Evolutionary conservation across 2,329 filamentous ascomycete species (phyloP).

Genomic region (Fusarium tanahbumbuense): DNA sequence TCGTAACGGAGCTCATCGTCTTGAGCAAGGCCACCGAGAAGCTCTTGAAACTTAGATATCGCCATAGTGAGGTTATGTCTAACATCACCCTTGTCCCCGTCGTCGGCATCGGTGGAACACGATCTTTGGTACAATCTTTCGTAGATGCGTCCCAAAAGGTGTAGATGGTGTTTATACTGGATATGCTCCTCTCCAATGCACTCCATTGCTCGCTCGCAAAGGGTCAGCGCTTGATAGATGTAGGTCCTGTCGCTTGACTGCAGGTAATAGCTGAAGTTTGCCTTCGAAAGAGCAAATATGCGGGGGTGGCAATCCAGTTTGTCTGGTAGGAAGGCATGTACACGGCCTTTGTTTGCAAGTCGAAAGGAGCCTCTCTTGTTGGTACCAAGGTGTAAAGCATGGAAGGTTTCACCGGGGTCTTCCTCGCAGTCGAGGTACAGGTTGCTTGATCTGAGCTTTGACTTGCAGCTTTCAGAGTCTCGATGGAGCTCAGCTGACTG

Average conservation of each 20-base stretch:
- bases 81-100: rapidly evolving
- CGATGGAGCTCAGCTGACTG: background rate
- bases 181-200: background rate
- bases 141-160: background rate
- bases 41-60: background rate
- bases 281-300: rapidly evolving
- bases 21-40: rapidly evolving
- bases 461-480: background rate
- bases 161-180: rapidly evolving
- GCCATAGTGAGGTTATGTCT: background rate
- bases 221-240: rapidly evolving
- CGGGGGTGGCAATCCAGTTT: background rate
- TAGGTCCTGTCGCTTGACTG: rapidly evolving
- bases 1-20: background rate
- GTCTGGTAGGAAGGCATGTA: rapidly evolving
- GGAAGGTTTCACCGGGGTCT: background rate
- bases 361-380: rapidly evolving
- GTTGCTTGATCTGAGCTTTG: rapidly evolving
- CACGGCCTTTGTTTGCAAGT: background rate
- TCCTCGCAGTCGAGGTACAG: background rate
- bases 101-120: rapidly evolving
- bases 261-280: background rate
- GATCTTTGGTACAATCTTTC: background rate
- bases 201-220: background rate
- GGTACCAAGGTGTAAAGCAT: background rate